phyloP scores from a whole-genome alignment of 495 filamentous ascomycete genomes.

The Pyronema domesticum region DNA sequence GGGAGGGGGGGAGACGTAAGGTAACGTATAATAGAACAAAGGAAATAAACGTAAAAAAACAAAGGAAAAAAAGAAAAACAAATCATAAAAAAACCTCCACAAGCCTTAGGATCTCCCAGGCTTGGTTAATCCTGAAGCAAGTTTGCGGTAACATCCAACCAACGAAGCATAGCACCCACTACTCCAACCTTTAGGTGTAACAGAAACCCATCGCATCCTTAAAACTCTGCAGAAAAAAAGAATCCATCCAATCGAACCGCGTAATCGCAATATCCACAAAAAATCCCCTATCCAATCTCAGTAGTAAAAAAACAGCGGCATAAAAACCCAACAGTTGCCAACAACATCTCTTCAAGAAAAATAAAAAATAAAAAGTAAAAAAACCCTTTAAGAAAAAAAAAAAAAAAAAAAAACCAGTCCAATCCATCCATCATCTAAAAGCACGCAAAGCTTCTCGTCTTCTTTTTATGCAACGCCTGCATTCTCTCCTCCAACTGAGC shows the following conservation, averaged over 20 bases:
- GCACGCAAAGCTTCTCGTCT: constrained; percentile 89
- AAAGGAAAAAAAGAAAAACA: neutral
- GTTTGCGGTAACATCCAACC: no score
- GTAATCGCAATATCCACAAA: neutral
- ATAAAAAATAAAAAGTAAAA: constrained; percentile 26
- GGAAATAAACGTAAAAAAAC: neutral
- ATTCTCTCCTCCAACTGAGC: constrained; percentile 84
- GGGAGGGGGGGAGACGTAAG: no score
- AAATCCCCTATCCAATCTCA: neutral
- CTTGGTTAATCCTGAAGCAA: no score
- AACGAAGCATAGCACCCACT: no score
- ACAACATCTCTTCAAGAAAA: neutral
- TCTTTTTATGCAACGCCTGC: constrained; percentile 83
- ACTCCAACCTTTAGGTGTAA: no score
- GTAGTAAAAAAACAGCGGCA: neutral
- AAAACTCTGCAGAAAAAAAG: neutral
- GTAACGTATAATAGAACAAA: neutral
- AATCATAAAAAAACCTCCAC: neutral
- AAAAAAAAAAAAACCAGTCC: constrained; percentile 7
- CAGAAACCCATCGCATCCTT: neutral
- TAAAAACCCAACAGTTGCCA: neutral
- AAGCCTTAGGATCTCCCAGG: neutral
- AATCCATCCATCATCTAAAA: constrained; percentile 40
- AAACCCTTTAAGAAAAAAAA: constrained; percentile 7
- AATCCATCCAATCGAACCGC: neutral